Evolutionary conservation across 495 filamentous ascomycete genomes (phyloP).

Genomic region (Penicillium canescens): DNA sequence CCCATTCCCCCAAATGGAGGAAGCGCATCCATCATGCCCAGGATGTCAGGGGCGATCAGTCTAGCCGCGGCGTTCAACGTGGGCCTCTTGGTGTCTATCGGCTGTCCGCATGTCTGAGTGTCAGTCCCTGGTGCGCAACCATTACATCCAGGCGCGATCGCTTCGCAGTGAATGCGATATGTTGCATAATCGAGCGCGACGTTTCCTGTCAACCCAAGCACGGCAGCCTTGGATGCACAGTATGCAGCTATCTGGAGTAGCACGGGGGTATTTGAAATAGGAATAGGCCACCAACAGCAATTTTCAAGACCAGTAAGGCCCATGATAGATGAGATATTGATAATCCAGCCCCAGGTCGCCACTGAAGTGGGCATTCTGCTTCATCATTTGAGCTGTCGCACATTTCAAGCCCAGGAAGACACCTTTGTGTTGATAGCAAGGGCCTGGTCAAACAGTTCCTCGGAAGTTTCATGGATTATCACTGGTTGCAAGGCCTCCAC

Average conservation of each 20-base stretch:
- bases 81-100: slow-evolving; percentile 26
- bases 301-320: slow-evolving; percentile 33
- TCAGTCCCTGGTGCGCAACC: slow-evolving; percentile 4
- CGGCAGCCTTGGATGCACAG: slow-evolving; percentile 50
- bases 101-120: neutral
- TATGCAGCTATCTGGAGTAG: slow-evolving; percentile 36
- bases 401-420: slow-evolving; percentile 53
- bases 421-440: slow-evolving; percentile 43
- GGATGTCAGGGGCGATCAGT: slow-evolving; percentile 4
- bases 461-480: slow-evolving; percentile 33
- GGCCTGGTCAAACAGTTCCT: slow-evolving; percentile 38
- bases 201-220: slow-evolving; percentile 45
- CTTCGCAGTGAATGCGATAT: slow-evolving; percentile 55
- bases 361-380: slow-evolving; percentile 38
- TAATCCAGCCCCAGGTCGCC: slow-evolving; percentile 55
- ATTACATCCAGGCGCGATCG: slow-evolving; percentile 54
- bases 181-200: slow-evolving; percentile 50
- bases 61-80: slow-evolving; percentile 14
- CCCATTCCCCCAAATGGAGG: slow-evolving; percentile 43
- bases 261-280: neutral
- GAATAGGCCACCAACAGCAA: neutral
- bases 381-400: slow-evolving; percentile 49
- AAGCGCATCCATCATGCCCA: slow-evolving; percentile 15
- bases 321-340: slow-evolving; percentile 49
- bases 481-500: slow-evolving; percentile 14